Percentiles rank a stretch among this genome's conserved stretches.
Conservation (phyloP, 768 basidiomycete genomes). For the Tephrocybe sp. region DNA sequence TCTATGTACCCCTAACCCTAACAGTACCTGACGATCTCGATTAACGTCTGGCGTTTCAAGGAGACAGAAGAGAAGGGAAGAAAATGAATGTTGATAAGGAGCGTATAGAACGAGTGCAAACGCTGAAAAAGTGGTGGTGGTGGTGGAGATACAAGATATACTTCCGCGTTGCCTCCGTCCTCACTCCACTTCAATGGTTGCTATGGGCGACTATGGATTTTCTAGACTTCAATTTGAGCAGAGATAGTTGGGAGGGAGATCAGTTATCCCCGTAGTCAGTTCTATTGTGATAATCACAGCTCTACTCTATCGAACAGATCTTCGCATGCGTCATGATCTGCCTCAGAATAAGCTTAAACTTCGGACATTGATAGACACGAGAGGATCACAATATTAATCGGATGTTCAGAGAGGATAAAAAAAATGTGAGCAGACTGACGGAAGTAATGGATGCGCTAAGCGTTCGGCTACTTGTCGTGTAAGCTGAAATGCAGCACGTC, state of each 20-base stretch:
- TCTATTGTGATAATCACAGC: too few relatives aligned
- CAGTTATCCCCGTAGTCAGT: too few relatives aligned
- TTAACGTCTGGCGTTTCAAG: constrained; percentile 10
- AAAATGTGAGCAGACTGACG: too few relatives aligned
- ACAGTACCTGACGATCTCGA: not conserved
- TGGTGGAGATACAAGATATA: constrained; percentile 7
- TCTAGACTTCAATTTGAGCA: too few relatives aligned
- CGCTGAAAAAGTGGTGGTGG: constrained; percentile 3
- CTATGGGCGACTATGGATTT: constrained; percentile 9
- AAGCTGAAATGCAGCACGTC: constrained; percentile 61
- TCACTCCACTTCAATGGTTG: constrained; percentile 17
- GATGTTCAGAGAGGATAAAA: too few relatives aligned
- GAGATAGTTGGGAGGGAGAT: too few relatives aligned
- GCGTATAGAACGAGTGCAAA: not conserved
- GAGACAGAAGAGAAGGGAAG: not conserved
- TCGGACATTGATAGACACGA: too few relatives aligned
- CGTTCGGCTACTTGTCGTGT: not conserved
- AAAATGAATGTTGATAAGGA: not conserved
- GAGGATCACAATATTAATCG: too few relatives aligned
- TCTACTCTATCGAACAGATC: too few relatives aligned
- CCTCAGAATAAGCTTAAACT: too few relatives aligned
- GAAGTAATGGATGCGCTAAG: too few relatives aligned
- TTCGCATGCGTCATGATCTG: too few relatives aligned
- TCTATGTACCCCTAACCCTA: constrained; percentile 19
- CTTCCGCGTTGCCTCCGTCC: not conserved